phyloP scores from a whole-genome alignment of 73 alveolate genomes.

The Tetrahymena borealis region DNA sequence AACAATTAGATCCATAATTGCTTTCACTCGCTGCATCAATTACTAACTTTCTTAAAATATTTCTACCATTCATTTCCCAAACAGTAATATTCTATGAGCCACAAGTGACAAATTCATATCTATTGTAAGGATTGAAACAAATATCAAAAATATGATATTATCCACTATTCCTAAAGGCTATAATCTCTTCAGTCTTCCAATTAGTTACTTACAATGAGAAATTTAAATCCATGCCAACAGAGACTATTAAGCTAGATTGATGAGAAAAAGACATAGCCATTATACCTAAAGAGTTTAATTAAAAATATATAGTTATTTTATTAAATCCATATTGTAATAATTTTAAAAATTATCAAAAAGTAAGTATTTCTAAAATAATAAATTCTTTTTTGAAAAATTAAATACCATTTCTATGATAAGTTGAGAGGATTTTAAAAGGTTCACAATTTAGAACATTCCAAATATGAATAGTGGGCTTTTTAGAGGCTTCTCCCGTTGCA shows the following conservation, averaged over 20 bases:
- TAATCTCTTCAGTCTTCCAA: conserved; percentile 64
- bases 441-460: conserved; percentile 89
- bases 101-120: conserved; percentile 71
- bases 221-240: conserved; percentile 29
- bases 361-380: no score
- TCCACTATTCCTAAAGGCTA: conserved; percentile 80
- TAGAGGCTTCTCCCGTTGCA: conserved; percentile 90
- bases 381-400: no score
- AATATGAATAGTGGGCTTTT: conserved; percentile 68
- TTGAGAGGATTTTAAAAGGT: conserved; percentile 47
- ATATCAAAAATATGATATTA: conserved; percentile 71
- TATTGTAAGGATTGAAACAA: conserved; percentile 67
- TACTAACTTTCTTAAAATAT: conserved; percentile 49
- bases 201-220: conserved; percentile 57
- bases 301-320: no score
- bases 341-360: no score
- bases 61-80: conserved; percentile 82
- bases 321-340: no score
- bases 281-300: no score
- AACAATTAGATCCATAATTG: conserved; percentile 22
- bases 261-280: conserved; percentile 2
- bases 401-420: conserved; percentile 42
- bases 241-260: conserved; percentile 30
- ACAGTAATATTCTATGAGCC: conserved; percentile 81
- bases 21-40: conserved; percentile 19